phyloP scores from a whole-genome alignment of 306 rosid genomes.

The Castanopsis chinensis region DNA sequence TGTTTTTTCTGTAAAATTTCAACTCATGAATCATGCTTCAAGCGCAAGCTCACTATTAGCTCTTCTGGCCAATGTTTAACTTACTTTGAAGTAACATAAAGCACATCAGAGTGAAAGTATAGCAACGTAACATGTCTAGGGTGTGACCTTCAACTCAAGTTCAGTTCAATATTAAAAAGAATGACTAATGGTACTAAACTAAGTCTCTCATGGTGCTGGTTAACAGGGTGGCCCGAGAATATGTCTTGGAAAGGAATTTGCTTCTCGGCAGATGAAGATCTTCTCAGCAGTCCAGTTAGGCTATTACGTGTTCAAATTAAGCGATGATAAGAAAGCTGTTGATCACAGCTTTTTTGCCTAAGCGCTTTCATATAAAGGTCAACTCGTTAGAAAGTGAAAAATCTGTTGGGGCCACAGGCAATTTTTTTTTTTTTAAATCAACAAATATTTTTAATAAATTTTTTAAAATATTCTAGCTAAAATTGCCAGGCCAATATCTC shows the following conservation, averaged over 20 bases:
- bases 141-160: background rate
- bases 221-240: constrained; percentile 80
- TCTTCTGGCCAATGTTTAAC: background rate
- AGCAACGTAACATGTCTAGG: too few species aligned
- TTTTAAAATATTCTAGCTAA: too few species aligned
- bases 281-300: constrained; percentile 52
- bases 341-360: background rate
- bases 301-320: constrained; percentile 54
- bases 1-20: background rate
- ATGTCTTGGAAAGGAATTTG: constrained; percentile 88
- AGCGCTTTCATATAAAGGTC: too few species aligned
- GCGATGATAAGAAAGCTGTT: constrained; percentile 48
- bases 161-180: background rate
- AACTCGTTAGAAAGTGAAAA: too few species aligned
- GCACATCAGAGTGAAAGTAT: too few species aligned
- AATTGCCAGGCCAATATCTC: too few species aligned
- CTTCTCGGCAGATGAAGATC: constrained; percentile 84
- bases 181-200: background rate
- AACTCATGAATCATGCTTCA: background rate
- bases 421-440: too few species aligned
- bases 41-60: background rate
- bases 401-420: too few species aligned
- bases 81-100: too few species aligned
- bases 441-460: too few species aligned
- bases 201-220: background rate